phyloP scores from a whole-genome alignment of 2,329 filamentous ascomycete genomes.

The Fusarium dimerum region DNA sequence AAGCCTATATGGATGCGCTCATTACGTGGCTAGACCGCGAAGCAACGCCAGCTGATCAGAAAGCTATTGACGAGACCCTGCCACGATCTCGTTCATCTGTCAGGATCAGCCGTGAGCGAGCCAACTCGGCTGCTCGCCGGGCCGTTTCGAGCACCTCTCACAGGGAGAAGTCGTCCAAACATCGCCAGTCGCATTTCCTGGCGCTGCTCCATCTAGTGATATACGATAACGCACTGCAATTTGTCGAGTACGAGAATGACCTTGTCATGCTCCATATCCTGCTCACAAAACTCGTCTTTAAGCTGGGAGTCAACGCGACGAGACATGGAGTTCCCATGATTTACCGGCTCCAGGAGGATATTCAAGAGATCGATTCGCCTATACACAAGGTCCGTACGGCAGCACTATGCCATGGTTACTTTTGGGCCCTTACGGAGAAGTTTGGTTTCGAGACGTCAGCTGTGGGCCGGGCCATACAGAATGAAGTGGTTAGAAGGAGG shows the following conservation, averaged over 20 bases:
- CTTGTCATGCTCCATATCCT: slow-evolving; percentile 77
- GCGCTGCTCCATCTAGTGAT: slow-evolving; percentile 80
- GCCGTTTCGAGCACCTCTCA: slow-evolving; percentile 68
- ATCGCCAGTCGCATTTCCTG: slow-evolving; percentile 69
- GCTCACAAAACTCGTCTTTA: slow-evolving; percentile 70
- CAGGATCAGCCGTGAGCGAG: slow-evolving; percentile 43
- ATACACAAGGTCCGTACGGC: slow-evolving; percentile 76
- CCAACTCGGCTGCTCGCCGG: slow-evolving; percentile 49
- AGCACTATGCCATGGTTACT: slow-evolving; percentile 85
- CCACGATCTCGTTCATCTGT: slow-evolving; percentile 45
- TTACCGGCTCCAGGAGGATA: slow-evolving; percentile 83
- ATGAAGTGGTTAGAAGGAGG: slow-evolving; percentile 74
- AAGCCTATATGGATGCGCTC: slow-evolving; percentile 82
- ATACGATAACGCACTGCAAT: slow-evolving; percentile 85
- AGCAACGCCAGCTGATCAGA: slow-evolving; percentile 66
- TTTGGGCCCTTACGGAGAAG: slow-evolving; percentile 76
- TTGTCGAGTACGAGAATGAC: slow-evolving; percentile 70
- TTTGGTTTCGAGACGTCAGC: slow-evolving; percentile 74
- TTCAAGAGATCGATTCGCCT: slow-evolving; percentile 65
- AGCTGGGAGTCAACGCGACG: slow-evolving; percentile 79
- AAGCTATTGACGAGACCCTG: slow-evolving; percentile 58
- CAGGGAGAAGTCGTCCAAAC: slow-evolving; percentile 55
- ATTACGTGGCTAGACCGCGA: slow-evolving; percentile 84
- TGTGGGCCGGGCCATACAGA: slow-evolving; percentile 70
- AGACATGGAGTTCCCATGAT: slow-evolving; percentile 85